Conservation (phyloP, 108 stramenopile species). For the Asterionellopsis glacialis region DNA sequence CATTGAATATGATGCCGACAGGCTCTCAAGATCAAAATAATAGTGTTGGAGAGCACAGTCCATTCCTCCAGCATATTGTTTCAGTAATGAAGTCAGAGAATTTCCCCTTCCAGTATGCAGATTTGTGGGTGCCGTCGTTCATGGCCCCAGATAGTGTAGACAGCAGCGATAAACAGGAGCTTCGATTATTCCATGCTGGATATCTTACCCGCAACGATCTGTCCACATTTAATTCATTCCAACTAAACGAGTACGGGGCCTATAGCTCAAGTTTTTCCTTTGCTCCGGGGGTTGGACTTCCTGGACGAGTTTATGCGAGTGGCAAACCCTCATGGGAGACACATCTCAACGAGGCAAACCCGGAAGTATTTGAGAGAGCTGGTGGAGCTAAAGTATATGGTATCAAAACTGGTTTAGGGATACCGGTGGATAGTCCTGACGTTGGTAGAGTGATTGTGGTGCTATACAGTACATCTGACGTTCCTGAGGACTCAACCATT, state of each 20-base stretch:
- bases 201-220: conserved; percentile 36
- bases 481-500: conserved; percentile 30
- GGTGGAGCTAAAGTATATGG: conserved; percentile 74
- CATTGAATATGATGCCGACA: conserved; percentile 1
- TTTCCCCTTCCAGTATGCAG: conserved; percentile 62
- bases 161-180: conserved; percentile 14
- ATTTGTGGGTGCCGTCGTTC: conserved; percentile 74
- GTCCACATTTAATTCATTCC: conserved; percentile 10
- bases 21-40: not conserved
- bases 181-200: conserved; percentile 45
- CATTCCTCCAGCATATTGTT: conserved; percentile 48
- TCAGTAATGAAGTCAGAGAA: conserved; percentile 35
- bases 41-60: conserved; percentile 14
- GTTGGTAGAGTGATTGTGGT: conserved; percentile 62
- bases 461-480: conserved; percentile 47
- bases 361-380: conserved; percentile 52
- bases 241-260: conserved; percentile 56
- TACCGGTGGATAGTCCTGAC: conserved; percentile 45
- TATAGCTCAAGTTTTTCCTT: conserved; percentile 75
- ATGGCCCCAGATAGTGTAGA: conserved; percentile 5
- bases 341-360: conserved; percentile 30
- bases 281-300: conserved; percentile 58
- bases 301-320: conserved; percentile 60
- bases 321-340: conserved; percentile 50
- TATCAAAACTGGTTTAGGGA: conserved; percentile 60